A percentile compares a stretch with the other conserved stretches of the same genome.
Conservation (phyloP, 75 land plant genomes). For the Adiantum capillusveneris region DNA sequence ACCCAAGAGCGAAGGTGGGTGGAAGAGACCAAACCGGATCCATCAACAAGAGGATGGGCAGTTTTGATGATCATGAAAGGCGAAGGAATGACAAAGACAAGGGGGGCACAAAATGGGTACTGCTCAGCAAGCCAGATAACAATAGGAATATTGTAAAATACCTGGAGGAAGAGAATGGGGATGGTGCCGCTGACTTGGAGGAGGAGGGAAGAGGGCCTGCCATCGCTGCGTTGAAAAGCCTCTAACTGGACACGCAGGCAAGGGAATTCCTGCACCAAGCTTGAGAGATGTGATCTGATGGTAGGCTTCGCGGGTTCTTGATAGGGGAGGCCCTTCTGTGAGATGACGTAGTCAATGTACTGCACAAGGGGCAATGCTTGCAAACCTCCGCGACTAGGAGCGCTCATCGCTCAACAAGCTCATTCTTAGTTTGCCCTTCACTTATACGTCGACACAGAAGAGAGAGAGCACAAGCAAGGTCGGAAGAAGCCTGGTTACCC, state of each 20-base stretch:
- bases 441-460: no score
- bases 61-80: slow-evolving; percentile 22
- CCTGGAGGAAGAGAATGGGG: slow-evolving; percentile 24
- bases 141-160: slow-evolving; percentile 39
- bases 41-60: slow-evolving; percentile 43
- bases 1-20: slow-evolving; percentile 42
- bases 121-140: slow-evolving; percentile 55
- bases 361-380: no score
- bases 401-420: no score
- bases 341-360: no score
- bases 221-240: slow-evolving; percentile 48
- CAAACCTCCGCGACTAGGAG: no score
- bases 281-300: slow-evolving; percentile 49
- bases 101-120: slow-evolving; percentile 44
- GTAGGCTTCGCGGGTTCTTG: slow-evolving; percentile 42
- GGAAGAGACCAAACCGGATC: slow-evolving; percentile 30
- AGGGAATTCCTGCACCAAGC: slow-evolving; percentile 39
- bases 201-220: slow-evolving; percentile 28
- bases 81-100: slow-evolving; percentile 38
- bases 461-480: no score
- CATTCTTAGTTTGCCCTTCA: no score
- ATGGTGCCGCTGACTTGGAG: slow-evolving; percentile 44
- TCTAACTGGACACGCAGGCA: slow-evolving; percentile 17
- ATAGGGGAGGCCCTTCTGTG: slow-evolving; percentile 43
- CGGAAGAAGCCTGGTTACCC: no score